A percentile compares a stretch with the other conserved stretches of the same genome.
Evolutionary conservation across 768 basidiomycete genomes (phyloP).

Genomic region (Wakefieldia striispora): DNA sequence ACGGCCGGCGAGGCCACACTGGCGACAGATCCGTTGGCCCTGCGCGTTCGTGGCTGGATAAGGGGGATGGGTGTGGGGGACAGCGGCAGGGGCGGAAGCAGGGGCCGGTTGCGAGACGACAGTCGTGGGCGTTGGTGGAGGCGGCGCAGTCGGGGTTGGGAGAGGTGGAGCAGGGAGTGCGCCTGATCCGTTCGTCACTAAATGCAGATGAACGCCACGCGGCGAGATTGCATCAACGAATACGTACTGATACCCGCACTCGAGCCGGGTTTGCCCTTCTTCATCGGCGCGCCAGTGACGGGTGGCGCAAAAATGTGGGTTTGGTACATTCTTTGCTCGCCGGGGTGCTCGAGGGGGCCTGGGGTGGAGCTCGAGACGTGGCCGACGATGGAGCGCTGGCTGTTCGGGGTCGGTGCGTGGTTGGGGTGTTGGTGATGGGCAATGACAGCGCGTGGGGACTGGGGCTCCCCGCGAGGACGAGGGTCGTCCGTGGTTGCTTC

Average conservation of each 20-base stretch:
- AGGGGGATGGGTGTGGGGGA: conserved; percentile 12
- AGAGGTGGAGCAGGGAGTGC: conserved; percentile 18
- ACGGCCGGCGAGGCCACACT: conserved; percentile 69
- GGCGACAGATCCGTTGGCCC: conserved; percentile 75
- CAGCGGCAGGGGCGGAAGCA: neutral
- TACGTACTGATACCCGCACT: conserved; percentile 24
- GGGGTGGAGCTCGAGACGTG: conserved; percentile 19
- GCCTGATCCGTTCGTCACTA: conserved; percentile 21
- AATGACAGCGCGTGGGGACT: conserved; percentile 28
- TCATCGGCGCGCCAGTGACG: conserved; percentile 69
- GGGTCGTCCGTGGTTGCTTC: conserved; percentile 43
- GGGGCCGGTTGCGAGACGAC: conserved; percentile 8
- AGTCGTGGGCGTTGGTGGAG: conserved; percentile 16
- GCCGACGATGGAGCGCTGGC: conserved; percentile 20
- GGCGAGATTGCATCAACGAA: neutral
- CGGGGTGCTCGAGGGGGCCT: conserved; percentile 33
- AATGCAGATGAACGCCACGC: conserved; percentile 12
- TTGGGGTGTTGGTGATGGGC: conserved; percentile 33
- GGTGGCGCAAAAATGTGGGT: conserved; percentile 73
- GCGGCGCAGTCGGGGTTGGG: conserved; percentile 7
- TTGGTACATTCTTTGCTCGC: conserved; percentile 47
- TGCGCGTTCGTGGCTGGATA: conserved; percentile 45
- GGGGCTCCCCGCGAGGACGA: conserved; percentile 30
- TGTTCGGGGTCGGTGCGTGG: conserved; percentile 14
- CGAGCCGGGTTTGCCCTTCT: conserved; percentile 52